phyloP scores from a whole-genome alignment of 371 early-diverging fungal species.

The Zancudomyces culisetae region DNA sequence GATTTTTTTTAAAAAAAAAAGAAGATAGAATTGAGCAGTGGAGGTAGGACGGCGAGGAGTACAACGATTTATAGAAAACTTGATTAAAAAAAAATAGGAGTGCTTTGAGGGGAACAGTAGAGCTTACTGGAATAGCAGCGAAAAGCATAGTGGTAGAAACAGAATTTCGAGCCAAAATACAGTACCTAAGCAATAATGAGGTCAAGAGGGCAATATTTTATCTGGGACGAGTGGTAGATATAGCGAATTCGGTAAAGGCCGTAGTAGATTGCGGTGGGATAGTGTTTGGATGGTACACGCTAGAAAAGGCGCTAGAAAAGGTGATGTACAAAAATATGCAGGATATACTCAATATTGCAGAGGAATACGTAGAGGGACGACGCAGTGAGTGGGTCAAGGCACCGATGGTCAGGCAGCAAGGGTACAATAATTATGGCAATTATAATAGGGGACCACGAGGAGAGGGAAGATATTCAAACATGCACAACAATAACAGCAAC shows the following conservation, averaged over 20 bases:
- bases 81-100: conserved; percentile 29
- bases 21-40: background rate
- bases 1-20: background rate
- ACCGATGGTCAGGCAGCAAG: background rate
- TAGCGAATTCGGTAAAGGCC: conserved; percentile 35
- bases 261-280: conserved; percentile 37
- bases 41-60: background rate
- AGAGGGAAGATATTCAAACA: too few species aligned
- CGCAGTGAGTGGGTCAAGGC: conserved; percentile 3
- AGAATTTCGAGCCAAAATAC: conserved; percentile 54
- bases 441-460: background rate
- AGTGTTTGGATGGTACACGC: conserved; percentile 48
- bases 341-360: conserved; percentile 49
- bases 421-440: background rate
- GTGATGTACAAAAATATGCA: conserved; percentile 58
- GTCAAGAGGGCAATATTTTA: conserved; percentile 62
- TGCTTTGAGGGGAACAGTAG: conserved; percentile 53
- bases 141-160: conserved; percentile 51
- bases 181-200: conserved; percentile 59
- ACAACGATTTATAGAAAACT: too few species aligned
- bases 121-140: conserved; percentile 49
- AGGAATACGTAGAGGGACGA: conserved; percentile 36
- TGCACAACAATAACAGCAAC: background rate
- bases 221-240: conserved; percentile 44
- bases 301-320: conserved; percentile 41